Conservation (phyloP, 2,329 filamentous ascomycete genomes). For the Proliferodiscus dingleyae region DNA sequence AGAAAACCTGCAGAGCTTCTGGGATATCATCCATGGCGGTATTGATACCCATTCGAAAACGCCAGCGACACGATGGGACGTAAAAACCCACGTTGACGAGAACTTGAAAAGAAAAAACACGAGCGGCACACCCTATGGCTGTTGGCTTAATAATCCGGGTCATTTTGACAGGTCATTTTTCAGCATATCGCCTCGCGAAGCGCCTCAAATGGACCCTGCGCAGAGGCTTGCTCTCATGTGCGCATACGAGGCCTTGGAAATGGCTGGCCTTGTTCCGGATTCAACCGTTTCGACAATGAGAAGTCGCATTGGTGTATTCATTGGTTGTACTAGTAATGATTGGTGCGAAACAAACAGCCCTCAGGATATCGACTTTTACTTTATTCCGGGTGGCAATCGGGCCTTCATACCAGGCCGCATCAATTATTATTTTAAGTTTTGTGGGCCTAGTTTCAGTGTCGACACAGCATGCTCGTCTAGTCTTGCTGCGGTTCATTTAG, state of each 20-base stretch:
- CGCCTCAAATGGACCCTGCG: constrained; percentile 72
- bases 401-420: constrained; percentile 30
- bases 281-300: constrained; percentile 36
- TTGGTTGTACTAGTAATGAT: constrained; percentile 23
- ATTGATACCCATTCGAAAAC: constrained; percentile 60
- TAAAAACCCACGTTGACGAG: constrained; percentile 63
- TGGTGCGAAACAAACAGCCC: constrained; percentile 23
- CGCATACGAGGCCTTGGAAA: constrained; percentile 74
- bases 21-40: constrained; percentile 70
- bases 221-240: constrained; percentile 69
- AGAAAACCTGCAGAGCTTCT: constrained; percentile 57
- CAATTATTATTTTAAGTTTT: constrained; percentile 35
- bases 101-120: constrained; percentile 70
- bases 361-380: constrained; percentile 26
- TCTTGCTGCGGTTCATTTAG: constrained; percentile 43
- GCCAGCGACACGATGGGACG: constrained; percentile 65
- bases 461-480: constrained; percentile 57
- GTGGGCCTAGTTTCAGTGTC: constrained; percentile 48
- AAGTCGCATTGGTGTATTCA: constrained; percentile 21
- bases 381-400: constrained; percentile 42
- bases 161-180: constrained; percentile 76
- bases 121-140: constrained; percentile 67
- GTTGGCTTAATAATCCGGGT: constrained; percentile 63
- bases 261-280: constrained; percentile 61
- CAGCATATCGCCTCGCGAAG: constrained; percentile 77